Evolutionary conservation across 179 eudicot species (phyloP), one percentile per base, ranked within the genome.

Genomic region (Silene coronaria): DNA sequence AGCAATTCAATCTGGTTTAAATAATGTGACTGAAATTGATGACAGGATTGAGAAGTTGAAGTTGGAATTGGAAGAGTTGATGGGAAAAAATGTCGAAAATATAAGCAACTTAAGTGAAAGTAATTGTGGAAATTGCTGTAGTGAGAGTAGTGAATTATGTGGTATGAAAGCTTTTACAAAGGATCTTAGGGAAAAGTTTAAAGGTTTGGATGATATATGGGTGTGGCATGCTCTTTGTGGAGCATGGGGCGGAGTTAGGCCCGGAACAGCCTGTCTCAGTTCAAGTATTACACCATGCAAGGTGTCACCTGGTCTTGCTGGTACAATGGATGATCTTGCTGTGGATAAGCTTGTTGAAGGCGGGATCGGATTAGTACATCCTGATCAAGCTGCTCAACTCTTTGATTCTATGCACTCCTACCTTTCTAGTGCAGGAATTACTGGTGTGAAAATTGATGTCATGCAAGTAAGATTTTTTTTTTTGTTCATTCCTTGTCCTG

Each of bases 221-320:
- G 89, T 86, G 8, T 89, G 94, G 93, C 93, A 89, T 61, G 91
- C 93, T 0, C 82, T 89, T 11, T 85, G 87, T 60, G 93, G 93
- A 23, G 89, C 87, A 6, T 87, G 93, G 93, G 93, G 91, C 13
- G 93, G 93, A 10, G 93, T 89, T 36, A 84, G 88, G 82, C 93
- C 91, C 0, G 87, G 84, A 17, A 60, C 85, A 58, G 85, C 89
- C 27, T 84, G 86, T 80, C 82, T 90, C 2, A 70, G 83, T 26
- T 59, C 87, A 10, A 85, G 78, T 69, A 69, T 87, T 4, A 60
- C 80, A n/a, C 82, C 80, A 2, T 85, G 89, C 45, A 76, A 53
- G 22, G 16, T 84, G 57, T 88, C 93, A 19, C 90, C 86, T 4
- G 87, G 90, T 17, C 85, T 89, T 7, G 81, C 76, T 14, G 85